phyloP scores from a whole-genome alignment of 2,329 filamentous ascomycete species.

The Parascedosporium putredinis region DNA sequence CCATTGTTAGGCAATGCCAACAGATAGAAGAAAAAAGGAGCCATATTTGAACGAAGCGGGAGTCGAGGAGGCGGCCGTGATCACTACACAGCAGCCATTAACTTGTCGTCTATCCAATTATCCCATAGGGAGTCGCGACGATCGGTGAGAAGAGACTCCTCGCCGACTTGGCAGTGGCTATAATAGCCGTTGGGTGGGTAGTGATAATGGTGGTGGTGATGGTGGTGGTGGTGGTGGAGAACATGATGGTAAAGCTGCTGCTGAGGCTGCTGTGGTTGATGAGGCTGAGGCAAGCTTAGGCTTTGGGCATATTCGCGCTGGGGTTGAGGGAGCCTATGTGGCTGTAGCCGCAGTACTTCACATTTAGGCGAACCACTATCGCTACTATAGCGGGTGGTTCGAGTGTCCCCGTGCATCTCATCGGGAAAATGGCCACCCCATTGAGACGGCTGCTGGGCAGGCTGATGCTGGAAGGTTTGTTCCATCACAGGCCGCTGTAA shows the following conservation, averaged over 20 bases:
- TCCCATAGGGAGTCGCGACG: conserved; percentile 3
- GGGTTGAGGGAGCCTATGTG: background rate
- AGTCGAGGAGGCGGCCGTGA: no score
- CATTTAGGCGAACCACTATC: background rate
- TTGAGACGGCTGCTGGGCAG: conserved; percentile 4
- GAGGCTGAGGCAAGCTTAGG: no score
- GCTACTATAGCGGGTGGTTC: background rate
- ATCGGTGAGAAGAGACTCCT: background rate
- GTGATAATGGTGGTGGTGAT: conserved; percentile 16
- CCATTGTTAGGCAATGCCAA: no score
- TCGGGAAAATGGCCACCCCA: background rate
- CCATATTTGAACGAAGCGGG: background rate
- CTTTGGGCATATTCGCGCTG: background rate
- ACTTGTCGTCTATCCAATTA: conserved; percentile 4
- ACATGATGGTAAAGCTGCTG: background rate
- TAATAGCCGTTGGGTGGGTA: conserved; percentile 10
- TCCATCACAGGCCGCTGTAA: no score
- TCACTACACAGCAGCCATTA: background rate
- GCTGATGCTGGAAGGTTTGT: background rate
- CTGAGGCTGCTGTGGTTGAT: background rate
- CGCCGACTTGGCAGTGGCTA: background rate
- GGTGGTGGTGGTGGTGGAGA: conserved; percentile 4
- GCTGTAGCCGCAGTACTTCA: background rate
- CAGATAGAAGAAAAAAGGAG: background rate
- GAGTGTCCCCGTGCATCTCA: background rate